phyloP scores from a whole-genome alignment of 2,329 filamentous ascomycete species.

The Claviceps arundinis region DNA sequence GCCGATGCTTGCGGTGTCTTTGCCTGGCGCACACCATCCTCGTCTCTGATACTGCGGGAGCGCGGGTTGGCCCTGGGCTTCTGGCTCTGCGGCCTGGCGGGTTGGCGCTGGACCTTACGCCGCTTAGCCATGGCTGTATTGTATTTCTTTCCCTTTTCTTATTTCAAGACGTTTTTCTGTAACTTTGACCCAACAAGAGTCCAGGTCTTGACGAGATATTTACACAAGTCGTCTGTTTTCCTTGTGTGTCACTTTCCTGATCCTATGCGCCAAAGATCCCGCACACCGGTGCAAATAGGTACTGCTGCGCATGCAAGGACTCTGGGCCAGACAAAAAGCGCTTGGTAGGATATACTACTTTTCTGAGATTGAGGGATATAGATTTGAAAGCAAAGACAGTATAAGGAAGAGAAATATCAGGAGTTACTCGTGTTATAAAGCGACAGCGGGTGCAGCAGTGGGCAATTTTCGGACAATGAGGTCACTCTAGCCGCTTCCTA shows the following conservation, averaged over 20 bases:
- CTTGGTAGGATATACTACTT: background rate
- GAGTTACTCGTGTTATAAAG: background rate
- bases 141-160: background rate
- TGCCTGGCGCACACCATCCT: slow-evolving; percentile 5
- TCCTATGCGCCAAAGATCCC: background rate
- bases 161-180: background rate
- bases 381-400: background rate
- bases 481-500: background rate
- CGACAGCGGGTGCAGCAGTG: background rate
- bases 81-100: slow-evolving; percentile 8
- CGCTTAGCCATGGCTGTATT: slow-evolving; percentile 8
- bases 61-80: slow-evolving; percentile 7
- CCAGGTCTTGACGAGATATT: too few relatives aligned
- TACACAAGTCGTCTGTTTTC: background rate
- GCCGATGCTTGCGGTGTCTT: background rate
- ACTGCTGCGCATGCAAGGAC: too few relatives aligned
- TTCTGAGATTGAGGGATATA: background rate
- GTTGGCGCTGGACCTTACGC: slow-evolving; percentile 8
- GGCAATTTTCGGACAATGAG: background rate
- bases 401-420: background rate
- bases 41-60: background rate
- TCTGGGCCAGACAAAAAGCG: background rate
- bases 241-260: background rate
- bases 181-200: too few relatives aligned
- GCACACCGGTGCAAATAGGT: too few relatives aligned